Base-by-base conservation (phyloP, 495 filamentous ascomycete genomes). In the Daldinia caldariorum region DNA sequence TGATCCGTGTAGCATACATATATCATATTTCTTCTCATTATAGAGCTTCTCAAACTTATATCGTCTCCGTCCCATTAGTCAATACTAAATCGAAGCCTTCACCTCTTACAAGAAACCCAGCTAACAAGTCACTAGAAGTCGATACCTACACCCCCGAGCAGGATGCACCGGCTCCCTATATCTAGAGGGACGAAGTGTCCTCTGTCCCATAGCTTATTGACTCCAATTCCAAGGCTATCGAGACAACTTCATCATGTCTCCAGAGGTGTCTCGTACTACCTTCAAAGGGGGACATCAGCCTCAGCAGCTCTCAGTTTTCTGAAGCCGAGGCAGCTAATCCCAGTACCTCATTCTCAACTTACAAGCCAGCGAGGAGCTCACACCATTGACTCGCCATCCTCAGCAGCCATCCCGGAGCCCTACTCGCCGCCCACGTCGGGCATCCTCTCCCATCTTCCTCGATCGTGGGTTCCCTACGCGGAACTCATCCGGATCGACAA, bases 401-500 rank as follows among this genome's bases (percentile, higher is more conserved):
- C 69, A 38, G 32, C 68, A 0, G 51, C 35, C 8, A 43, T 71
- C 29, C 32, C 66, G 20, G 67, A 74, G 12, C 68, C 75, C 35
- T 97, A 97, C 76, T 75, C 78, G 26, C 86, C 89, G 6, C 94
- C 94, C 5, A 87, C 83, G 20, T 90, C 86, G 6, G 94, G 94
- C 51, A 76, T 97, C 18, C 80, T 97, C 60, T 92, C 94, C 2
- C 80, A 78, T 53, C 85, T 99, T 35, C 95, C 95, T 7, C 58
- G 74, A 14, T 86, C 91, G 62, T 90, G 90, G 86, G 85, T 97
- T 59, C 95, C 95, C 2, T 97, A 97, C 74, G 95, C 91, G n/a
- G 95, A 99, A 74, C 86, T 99, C 18, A 84, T 93, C 69, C 90
- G 95, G 14, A 87, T 98, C 69, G 94, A 99, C 80, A 98, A 98